Evolutionary conservation across 2,329 filamentous ascomycete genomes (phyloP), one percentile per base, ranked within the genome.

Genomic region (Diaporthe vexans): DNA sequence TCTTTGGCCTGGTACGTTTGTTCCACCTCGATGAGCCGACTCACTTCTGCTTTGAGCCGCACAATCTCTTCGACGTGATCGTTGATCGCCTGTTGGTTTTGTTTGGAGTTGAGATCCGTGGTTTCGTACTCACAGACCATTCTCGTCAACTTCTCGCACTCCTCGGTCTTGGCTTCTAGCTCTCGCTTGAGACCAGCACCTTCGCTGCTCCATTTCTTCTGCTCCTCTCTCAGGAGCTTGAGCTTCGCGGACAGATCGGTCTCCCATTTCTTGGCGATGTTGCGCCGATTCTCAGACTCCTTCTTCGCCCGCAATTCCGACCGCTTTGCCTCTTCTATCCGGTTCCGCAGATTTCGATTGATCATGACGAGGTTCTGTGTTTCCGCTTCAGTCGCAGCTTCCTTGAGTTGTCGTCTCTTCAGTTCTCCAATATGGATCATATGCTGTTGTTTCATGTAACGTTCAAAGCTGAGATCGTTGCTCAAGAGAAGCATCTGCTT

Each of bases 381-480:
- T 80, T 97, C 94, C 0, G 94, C 94, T 80, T 96, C 94, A 0
- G 91, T 93, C 1, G 94, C 93, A 10, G 93, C 93, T 81, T 95
- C 93, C 77, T 90, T 90, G 76, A 96, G 91, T 74, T 95, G 92
- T 76, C 92, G 91, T 19, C 93, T 88, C 77, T 94, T 92, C 56
- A 97, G 84, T 79, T 94, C 93, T 0, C 94, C 94, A 80, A 97
- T 95, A 74, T 96, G 94, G 2, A 92, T 90, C 77, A 95, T 90
- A 81, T 96, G 94, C 79, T 97, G 94, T 77, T 95, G 91, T 80
- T 95, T 96, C 79, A 96, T 88, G 82, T 95, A 96, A 35, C 93
- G 89, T 81, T 97, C 94, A 79, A 96, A 97, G 77, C 93, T 94
- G 57, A 97, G 86, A 78, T 97, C 94, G 76, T 95, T 97, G 58